These are phyloP conservation scores for Tuber indicum DNA, from an alignment of 495 filamentous ascomycete genomes.

Conservation along the genomic window DNA sequence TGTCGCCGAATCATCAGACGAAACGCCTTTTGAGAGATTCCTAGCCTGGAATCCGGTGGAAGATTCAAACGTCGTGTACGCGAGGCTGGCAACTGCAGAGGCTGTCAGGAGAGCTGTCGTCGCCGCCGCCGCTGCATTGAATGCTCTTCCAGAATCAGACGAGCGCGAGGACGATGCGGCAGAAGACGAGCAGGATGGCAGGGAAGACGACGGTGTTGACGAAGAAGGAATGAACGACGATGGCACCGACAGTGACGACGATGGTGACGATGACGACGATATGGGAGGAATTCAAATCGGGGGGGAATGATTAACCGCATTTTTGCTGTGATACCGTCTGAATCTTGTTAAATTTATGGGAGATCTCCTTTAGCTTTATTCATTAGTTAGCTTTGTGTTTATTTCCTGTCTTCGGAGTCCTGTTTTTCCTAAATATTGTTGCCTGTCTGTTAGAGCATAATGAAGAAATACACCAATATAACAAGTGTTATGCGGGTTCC, in stretches of 20 bases:
- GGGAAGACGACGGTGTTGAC: not conserved
- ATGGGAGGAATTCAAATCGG: not conserved
- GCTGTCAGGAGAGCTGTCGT: not conserved
- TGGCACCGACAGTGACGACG: not conserved
- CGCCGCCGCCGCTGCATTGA: not conserved
- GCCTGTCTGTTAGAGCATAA: not conserved
- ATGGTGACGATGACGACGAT: not conserved
- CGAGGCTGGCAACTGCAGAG: conserved; percentile 23
- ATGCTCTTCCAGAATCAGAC: not conserved
- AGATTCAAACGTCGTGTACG: conserved; percentile 27
- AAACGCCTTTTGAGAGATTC: conserved; percentile 23
- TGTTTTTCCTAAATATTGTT: conserved; percentile 3
- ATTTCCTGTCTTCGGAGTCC: not conserved
- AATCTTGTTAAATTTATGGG: not conserved
- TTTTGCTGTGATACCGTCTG: not conserved
- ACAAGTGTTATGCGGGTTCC: not conserved
- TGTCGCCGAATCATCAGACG: conserved; percentile 18
- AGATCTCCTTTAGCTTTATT: not conserved
- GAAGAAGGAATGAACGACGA: not conserved
- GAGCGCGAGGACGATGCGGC: not conserved
- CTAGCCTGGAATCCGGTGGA: conserved; percentile 22
- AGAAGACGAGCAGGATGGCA: not conserved
- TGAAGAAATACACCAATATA: not conserved
- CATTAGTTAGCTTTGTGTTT: not conserved
- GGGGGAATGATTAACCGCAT: not conserved